Conservation (phyloP, 257 asterid species). For the Solanum gandarillasii region DNA sequence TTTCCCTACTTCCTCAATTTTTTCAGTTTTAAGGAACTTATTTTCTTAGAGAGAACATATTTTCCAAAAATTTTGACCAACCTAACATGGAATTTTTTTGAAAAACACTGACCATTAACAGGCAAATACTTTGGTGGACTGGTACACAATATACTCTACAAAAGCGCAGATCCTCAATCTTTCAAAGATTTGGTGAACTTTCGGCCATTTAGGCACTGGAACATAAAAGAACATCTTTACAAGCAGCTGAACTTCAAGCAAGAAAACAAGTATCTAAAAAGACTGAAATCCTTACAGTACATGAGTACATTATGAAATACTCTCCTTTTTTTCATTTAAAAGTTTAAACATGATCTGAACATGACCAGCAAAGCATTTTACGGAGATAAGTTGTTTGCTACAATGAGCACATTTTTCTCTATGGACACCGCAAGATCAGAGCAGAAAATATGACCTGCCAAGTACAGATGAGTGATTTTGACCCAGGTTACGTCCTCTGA, state of each 20-base stretch:
- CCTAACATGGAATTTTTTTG: too few relatives aligned
- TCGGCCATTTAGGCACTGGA: neutral
- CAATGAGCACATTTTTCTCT: neutral
- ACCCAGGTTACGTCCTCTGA: slow-evolving; percentile 77
- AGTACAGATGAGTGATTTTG: slow-evolving; percentile 66
- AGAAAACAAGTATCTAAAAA: neutral
- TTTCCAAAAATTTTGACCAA: neutral
- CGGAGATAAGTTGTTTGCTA: neutral
- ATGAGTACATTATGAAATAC: neutral
- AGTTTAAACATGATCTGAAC: neutral
- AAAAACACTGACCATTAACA: neutral
- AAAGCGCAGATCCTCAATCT: neutral
- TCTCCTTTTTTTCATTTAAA: neutral
- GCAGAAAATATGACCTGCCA: slow-evolving; percentile 50
- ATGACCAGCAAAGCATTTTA: neutral
- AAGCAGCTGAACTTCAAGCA: neutral
- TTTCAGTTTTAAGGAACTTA: neutral
- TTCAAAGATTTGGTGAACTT: neutral
- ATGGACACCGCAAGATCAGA: slow-evolving; percentile 13
- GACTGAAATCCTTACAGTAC: neutral
- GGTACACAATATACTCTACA: neutral
- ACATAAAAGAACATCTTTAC: neutral
- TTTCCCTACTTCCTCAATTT: neutral
- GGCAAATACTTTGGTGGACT: neutral
- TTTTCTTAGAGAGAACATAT: too few relatives aligned